Evolutionary conservation across 176 grass and related monocot genomes (phyloP), one percentile per base, ranked within the genome.

Genomic region (Phoenix dactylifera): DNA sequence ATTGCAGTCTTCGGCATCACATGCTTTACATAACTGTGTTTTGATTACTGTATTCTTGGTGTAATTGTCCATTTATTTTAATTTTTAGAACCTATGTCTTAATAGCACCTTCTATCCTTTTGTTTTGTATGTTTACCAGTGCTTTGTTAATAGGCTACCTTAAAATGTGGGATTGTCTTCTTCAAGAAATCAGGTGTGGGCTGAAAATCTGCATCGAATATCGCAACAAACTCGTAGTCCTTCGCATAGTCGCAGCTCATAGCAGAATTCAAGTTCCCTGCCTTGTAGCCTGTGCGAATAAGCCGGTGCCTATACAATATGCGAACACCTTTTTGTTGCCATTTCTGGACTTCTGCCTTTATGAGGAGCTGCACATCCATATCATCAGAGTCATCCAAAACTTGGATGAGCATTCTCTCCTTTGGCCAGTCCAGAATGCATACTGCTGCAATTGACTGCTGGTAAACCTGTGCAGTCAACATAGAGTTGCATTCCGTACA

Each of bases 151-250:
- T 22, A 16, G 16, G 50, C 16, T 55, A 73, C 70, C 70, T 73
- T 73, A 73, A 73, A 73, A 63, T 73, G 59, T 22, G 70, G 70
- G 51, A 73, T 73, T 3, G 70, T 73, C 51, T 60, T 73, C 54
- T 73, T 73, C 29, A 73, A 55, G 59, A 73, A 73, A 73, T 73
- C 70, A 48, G 70, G 70, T 26, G 70, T 4, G 1, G 70, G 70
- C 51, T 73, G 70, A 63, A 73, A 73, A 63, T 73, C 70, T 22
- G 70, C 70, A 73, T 73, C 70, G 18, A 73, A 73, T 17, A 73
- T 73, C 17, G 70, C 70, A 25, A 73, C 70, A 63, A 73, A 73
- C 28, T 73, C 70, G 19, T 63, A 73, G 15, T 73, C 70, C 26
- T 73, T 73, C 50, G 63, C 70, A 55, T 73, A 73, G 39, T 73